Base-by-base conservation (phyloP, 768 basidiomycete species). In the Termitomyces sp. region DNA sequence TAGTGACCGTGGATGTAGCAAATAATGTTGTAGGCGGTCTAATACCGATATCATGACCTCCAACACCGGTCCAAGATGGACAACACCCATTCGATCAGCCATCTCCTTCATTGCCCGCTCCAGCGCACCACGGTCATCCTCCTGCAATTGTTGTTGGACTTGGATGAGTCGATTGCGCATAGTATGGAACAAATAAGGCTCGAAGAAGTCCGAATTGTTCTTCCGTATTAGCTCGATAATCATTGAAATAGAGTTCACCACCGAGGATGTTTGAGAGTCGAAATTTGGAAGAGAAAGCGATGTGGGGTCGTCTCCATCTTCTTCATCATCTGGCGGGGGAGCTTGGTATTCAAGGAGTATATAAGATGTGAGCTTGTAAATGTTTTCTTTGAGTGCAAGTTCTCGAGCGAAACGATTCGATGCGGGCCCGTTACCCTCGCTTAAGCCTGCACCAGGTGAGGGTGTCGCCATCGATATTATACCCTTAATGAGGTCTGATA, bases 121-220 rank as follows among this genome's bases (percentile, higher is more conserved):
- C 55, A 91, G 69, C 0, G 79, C 82, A 61, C 86, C 82, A n/a
- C 88, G 77, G 0, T 82, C 82, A 50, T 88, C 83, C 26, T 85
- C 84, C 57, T 80, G 73, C 36, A 84, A 70, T 51, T 89, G 84
- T 65, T 93, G 92, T 67, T 93, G 93, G 5, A 94, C 82, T 52
- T 87, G 85, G 63, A 98, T 95, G 38, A 98, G 81, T 49, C 93
- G 84, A 69, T 95, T 95, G 51, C 95, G 86, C 46, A 97, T 75
- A 1, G 92, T 94, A 68, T 97, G 95, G 74, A 97, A 98, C 13
- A 98, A 81, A 71, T 95, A 96, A 5, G 95, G 96, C 74, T 99
- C 97, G 68, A 97, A 95, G 69, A 95, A 98, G 71, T 99, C 96
- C 41, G 95, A 96, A 71, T 98, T 98, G 73, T 98, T 98, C 71